Percentiles rank a stretch among this genome's conserved stretches.
Conservation (phyloP, 108 stramenopile species). For the Cyclotella baltica region DNA sequence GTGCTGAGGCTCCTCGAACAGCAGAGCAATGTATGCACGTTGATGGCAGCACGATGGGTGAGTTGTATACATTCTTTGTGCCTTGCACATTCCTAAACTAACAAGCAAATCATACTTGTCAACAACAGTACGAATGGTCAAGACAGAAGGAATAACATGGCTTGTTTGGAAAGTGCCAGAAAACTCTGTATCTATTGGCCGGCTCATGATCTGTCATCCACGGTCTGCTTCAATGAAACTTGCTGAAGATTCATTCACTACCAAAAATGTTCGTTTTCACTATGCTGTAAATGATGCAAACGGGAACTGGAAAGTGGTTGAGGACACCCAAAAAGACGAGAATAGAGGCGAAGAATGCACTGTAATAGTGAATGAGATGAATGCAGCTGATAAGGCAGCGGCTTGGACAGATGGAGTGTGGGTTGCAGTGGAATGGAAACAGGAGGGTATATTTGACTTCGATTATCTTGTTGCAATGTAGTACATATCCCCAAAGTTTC, state of each 20-base stretch:
- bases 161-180: slow-evolving; percentile 17
- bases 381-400: neutral
- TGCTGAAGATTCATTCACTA: slow-evolving; percentile 8
- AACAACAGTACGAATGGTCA: slow-evolving; percentile 2
- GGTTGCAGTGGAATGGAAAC: slow-evolving; percentile 22
- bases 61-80: neutral
- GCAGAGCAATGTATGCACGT: slow-evolving; percentile 22
- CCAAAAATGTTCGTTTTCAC: slow-evolving; percentile 18
- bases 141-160: neutral
- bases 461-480: slow-evolving; percentile 26
- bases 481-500: neutral
- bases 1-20: slow-evolving; percentile 22
- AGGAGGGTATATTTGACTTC: slow-evolving; percentile 18
- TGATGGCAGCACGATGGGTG: slow-evolving; percentile 22
- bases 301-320: slow-evolving; percentile 7
- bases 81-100: neutral
- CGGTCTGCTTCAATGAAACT: neutral
- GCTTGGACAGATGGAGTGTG: slow-evolving; percentile 8
- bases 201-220: slow-evolving; percentile 26
- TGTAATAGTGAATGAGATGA: slow-evolving; percentile 8
- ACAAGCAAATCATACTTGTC: neutral
- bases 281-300: slow-evolving; percentile 13
- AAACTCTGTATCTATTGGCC: slow-evolving; percentile 3
- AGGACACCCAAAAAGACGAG: slow-evolving; percentile 22
- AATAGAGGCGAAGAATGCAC: slow-evolving; percentile 6